Conservation (phyloP, 2,329 filamentous ascomycete genomes). For the Monosporascus ibericus region DNA sequence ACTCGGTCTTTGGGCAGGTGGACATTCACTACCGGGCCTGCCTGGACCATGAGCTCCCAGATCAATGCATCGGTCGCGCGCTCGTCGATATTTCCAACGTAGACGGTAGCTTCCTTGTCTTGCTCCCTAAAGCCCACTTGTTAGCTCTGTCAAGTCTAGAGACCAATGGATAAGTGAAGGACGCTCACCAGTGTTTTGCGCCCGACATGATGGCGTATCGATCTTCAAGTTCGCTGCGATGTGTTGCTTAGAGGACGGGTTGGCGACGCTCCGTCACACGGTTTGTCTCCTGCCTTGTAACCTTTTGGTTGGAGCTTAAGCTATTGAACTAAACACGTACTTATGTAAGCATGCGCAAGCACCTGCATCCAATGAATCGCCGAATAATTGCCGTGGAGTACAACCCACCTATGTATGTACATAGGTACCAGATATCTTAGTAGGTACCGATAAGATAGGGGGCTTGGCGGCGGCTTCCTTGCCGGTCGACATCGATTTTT, state of each 20-base stretch:
- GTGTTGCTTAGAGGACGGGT: neutral
- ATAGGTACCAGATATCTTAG: neutral
- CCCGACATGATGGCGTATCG: slow-evolving; percentile 32
- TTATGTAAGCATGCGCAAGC: neutral
- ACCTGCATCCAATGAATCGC: no score
- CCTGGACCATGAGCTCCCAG: slow-evolving; percentile 98
- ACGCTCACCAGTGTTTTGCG: slow-evolving; percentile 28
- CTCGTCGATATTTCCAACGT: slow-evolving; percentile 97
- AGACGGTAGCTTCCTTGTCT: slow-evolving; percentile 96
- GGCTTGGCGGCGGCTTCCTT: neutral
- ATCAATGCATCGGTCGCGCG: slow-evolving; percentile 84
- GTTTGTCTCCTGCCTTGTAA: neutral
- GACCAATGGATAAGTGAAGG: neutral
- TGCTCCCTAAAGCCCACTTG: slow-evolving; percentile 65
- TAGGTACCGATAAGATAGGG: neutral
- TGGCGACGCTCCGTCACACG: neutral
- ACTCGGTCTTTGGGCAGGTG: slow-evolving; percentile 98
- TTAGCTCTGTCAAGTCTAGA: neutral
- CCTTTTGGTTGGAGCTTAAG: neutral
- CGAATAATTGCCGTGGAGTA: no score
- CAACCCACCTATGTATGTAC: neutral
- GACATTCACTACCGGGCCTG: slow-evolving; percentile 94
- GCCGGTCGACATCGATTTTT: neutral
- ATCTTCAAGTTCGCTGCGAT: neutral
- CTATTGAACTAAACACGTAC: neutral